These are phyloP conservation scores for Wakefieldia striispora DNA, from an alignment of 768 basidiomycete genomes.

Conservation along the genomic window DNA sequence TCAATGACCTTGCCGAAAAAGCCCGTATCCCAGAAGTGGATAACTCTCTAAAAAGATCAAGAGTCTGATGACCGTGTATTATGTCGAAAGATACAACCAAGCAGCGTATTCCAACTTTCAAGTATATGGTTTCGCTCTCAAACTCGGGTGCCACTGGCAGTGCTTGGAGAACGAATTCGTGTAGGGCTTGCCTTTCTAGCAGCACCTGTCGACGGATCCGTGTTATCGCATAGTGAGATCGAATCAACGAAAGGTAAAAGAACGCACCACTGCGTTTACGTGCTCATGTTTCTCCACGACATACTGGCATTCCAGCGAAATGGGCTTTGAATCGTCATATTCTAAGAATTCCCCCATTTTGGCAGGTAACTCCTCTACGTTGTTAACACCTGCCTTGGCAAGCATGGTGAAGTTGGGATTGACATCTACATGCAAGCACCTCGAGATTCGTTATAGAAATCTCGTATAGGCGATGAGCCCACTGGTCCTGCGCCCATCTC, in stretches of 20 bases:
- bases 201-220: constrained; percentile 53
- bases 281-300: constrained; percentile 80
- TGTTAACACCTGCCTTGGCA: constrained; percentile 77
- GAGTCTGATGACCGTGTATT: too few species aligned
- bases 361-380: constrained; percentile 71
- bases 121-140: too few species aligned
- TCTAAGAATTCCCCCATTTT: constrained; percentile 99
- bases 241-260: background rate
- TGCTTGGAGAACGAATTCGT: constrained; percentile 88
- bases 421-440: constrained; percentile 94
- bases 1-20: too few species aligned
- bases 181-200: constrained; percentile 92
- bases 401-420: constrained; percentile 95
- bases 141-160: too few species aligned
- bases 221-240: background rate
- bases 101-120: too few species aligned
- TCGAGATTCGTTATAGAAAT: constrained; percentile 92
- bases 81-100: too few species aligned
- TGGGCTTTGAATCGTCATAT: constrained; percentile 82
- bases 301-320: constrained; percentile 93
- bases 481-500: background rate
- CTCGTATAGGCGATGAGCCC: constrained; percentile 33
- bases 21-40: too few species aligned
- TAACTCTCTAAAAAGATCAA: too few species aligned
- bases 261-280: constrained; percentile 83